Evolutionary conservation across 148 eudicot genomes (phyloP), one percentile per base, ranked within the genome.

Genomic region (Rhododendron molle): DNA sequence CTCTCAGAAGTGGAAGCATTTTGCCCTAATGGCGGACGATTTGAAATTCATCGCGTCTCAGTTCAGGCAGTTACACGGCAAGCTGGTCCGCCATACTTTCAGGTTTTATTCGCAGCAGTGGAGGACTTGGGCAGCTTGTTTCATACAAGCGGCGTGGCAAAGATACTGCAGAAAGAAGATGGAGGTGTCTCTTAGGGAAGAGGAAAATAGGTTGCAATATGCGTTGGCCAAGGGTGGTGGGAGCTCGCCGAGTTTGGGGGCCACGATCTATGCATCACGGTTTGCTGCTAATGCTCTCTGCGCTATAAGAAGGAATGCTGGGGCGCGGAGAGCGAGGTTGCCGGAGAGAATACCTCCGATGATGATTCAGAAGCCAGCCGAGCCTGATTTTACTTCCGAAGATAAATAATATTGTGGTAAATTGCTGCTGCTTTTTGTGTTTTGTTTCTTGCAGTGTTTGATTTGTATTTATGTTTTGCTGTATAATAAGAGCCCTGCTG

Each of bases 351-450:
- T 94, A 76, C 89, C 94, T 11, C 91, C 93, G 6, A 88, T 94
- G 79, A 80, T 96, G 77, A 96, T 94, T 58, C 99, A 92, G 84
- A 96, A 96, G 85, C 99, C 98, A 16, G 89, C 97, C 2, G 97
- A 96, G 85, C 99, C 99, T 13, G 98, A 96, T 90, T 96, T 95
- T 86, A 91, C 93, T 47, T 81, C 87, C 38, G 96, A 92, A 81
- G 94, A 91, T 87, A 81, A 86, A 9, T 95, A 90, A 12, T 95
- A 90, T 94, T 54, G 43, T 34, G 16, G 47, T 54, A 18, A 36
- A 56, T 32, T 13, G 76, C 38, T 71, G 76, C 30, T 71, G 36
- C 32, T 28, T 71, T n/a, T 28, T 67, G 34, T 30, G 32, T 30
- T 13, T 28, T 69, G 3, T 71, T 71, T 71, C 1, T 30, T 13